phyloP scores from a whole-genome alignment of 768 basidiomycete species.

The Hypholoma fasciculare region DNA sequence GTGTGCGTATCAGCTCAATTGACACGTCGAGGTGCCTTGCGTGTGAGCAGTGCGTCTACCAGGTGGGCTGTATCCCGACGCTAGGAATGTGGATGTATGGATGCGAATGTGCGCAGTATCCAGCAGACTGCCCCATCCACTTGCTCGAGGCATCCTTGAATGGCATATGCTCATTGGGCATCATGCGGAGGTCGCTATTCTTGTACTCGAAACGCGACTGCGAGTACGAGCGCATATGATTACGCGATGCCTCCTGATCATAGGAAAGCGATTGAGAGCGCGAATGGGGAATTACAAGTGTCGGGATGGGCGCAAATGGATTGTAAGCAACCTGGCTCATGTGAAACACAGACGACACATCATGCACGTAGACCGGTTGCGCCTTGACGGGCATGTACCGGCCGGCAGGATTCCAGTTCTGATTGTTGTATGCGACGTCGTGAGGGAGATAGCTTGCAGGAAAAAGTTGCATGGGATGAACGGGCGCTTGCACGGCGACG shows the following conservation, averaged over 20 bases:
- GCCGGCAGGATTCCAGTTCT: constrained; percentile 37
- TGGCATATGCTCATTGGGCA: constrained; percentile 40
- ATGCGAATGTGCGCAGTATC: constrained; percentile 42
- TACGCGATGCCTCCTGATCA: constrained; percentile 48
- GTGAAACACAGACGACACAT: constrained; percentile 31
- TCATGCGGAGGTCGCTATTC: constrained; percentile 45
- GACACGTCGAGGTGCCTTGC: background rate
- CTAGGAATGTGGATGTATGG: constrained; percentile 42
- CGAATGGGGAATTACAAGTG: constrained; percentile 43
- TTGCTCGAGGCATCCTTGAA: constrained; percentile 23
- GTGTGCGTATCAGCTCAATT: constrained; percentile 6
- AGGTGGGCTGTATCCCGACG: constrained; percentile 45
- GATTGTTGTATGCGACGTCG: constrained; percentile 38
- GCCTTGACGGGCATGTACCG: constrained; percentile 37
- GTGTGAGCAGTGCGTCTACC: constrained; percentile 19
- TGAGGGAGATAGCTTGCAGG: constrained; percentile 32
- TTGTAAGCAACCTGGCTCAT: constrained; percentile 34
- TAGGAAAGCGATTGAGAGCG: constrained; percentile 60
- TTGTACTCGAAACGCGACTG: constrained; percentile 57
- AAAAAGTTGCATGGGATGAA: constrained; percentile 38
- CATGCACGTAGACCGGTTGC: constrained; percentile 38
- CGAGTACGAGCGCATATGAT: constrained; percentile 60
- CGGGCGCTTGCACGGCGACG: constrained; percentile 59
- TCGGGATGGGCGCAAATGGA: constrained; percentile 35
- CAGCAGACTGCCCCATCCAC: constrained; percentile 18